Base-by-base conservation (phyloP, 371 early-diverging fungal species). In the Coemansia sp. region DNA sequence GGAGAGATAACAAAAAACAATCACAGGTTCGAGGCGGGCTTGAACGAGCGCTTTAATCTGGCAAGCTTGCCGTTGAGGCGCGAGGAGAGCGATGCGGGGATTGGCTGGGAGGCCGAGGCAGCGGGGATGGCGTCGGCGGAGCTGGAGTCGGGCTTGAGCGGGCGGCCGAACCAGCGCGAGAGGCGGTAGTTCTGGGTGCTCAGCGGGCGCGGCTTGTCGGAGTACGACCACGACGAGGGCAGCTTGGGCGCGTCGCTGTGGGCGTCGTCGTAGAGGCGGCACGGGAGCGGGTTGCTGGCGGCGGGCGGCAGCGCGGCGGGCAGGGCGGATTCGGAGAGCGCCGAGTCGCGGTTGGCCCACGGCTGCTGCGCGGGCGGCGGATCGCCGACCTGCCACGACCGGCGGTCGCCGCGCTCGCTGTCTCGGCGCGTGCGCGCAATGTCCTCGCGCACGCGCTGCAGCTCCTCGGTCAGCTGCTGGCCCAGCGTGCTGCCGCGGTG, bases 381-480 rank as follows among this genome's bases (percentile, higher is more conserved):
- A 43, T 59, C 61, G 9, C 66, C 69, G 12, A 63, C 49, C 36
- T 74, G 75, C 75, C 75, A 74, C 11, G 75, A 74, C 40, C 59
- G 69, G 50, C 74, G 68, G 26, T 49, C 65, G 4, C 56, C 16
- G 57, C 49, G 54, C 5, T 65, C 70, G 52, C 47, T 30, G 4
- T 65, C 65, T 3, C 48, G 54, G 20, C 65, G 68, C 30, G 63
- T 57, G n/a, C 65, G 75, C 26, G 75, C 69, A n/a, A 74, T 59
- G 12, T 49, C 57, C 45, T 62, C 65, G 7, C 75, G 68, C 6
- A 74, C 43, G 16, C 50, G 34, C 43, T 74, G 68, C 39, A 74
- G 65, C 55, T 74, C 75, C 26, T 74, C 75, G 2, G 75, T 68
- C 34, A 74, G 69, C 59, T 68, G 65, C 66, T 74, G 75, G n/a